Evolutionary conservation across 352 stramenopile genomes (phyloP), one percentile per base, ranked within the genome.

Genomic region (Pythium grandisporangium): DNA sequence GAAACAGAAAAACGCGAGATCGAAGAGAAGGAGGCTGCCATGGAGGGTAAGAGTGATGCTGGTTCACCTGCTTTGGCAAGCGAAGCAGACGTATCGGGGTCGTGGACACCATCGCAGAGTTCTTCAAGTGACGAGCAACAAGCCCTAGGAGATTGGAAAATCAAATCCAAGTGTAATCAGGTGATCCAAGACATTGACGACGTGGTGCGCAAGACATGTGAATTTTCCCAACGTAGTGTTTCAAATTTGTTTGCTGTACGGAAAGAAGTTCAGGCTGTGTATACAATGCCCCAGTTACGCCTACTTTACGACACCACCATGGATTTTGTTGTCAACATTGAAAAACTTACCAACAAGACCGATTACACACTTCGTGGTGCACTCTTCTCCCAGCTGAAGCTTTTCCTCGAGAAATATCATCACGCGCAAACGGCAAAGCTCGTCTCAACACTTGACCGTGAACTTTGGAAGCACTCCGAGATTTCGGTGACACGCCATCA

Each of bases 351-450:
- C 3, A 73, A 75, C 16, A 93, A 90, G 46, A 97, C 90, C 23
- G 89, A 95, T 49, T 96, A 95, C 44, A 94, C 84, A 21, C 68
- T 98, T 24, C 70, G 90, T 25, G 90, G 85, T 13, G 91, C 90
- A n/a, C 56, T 98, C 5, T 82, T 97, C 23, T 91, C 86, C 26
- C 92, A 98, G 44, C 70, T 96, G 8, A 98, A 97, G 57, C 63
- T 94, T 17, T 98, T 97, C 56, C 52, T 98, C n/a, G 91, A 98
- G 51, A 93, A 90, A 36, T 90, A 95, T 37, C 94, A 98, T 54
- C 75, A 97, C 49, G 61, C 68, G 7, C 93, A 97, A 41, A 91
- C 96, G 61, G 83, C 75, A 20, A 86, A 89, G 34, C 58, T 98
- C 32, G 88, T 96, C n/a, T 93, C 88, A 30, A 95, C 92, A 3